Conservation (phyloP, 176 grass and related monocot species). For the Cenchrus americanus region DNA sequence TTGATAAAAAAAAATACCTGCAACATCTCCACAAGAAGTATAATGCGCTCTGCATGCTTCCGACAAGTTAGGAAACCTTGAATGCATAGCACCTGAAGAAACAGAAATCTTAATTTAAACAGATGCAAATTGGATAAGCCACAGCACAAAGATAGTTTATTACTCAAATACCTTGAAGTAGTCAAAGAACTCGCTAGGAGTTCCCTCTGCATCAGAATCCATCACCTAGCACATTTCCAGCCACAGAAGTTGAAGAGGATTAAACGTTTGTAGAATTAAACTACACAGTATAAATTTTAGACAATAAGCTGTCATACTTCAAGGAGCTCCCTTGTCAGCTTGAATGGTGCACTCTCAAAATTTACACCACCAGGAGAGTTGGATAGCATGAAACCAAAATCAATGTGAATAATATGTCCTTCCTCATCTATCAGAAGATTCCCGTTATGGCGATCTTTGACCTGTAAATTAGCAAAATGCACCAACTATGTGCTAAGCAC, state of each 20-base stretch:
- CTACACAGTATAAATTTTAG: not conserved
- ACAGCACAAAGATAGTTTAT: conserved; percentile 16
- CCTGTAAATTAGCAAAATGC: conserved; percentile 48
- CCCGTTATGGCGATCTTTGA: conserved; percentile 97
- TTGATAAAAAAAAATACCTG: conserved; percentile 56
- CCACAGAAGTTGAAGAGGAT: conserved; percentile 15
- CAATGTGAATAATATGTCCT: conserved; percentile 99
- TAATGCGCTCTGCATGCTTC: conserved; percentile 95
- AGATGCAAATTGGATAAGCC: conserved; percentile 18
- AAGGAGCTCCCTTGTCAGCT: conserved; percentile 94
- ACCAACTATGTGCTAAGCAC: not conserved
- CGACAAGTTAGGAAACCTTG: conserved; percentile 99
- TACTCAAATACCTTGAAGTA: conserved; percentile 87
- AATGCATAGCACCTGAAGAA: conserved; percentile 87
- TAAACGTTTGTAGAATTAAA: not conserved
- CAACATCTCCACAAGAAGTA: conserved; percentile 99
- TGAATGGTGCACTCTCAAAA: conserved; percentile 99
- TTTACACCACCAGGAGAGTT: conserved; percentile 99
- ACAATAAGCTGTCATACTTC: conserved; percentile 61
- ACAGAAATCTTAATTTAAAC: conserved; percentile 29
- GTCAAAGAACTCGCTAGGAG: conserved; percentile 95
- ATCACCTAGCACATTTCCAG: conserved; percentile 75
- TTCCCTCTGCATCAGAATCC: conserved; percentile 99
- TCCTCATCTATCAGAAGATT: conserved; percentile 98
- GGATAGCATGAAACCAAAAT: conserved; percentile 99